Conservation (phyloP, 2,329 filamentous ascomycete genomes). For the Stenocarpella maydis region DNA sequence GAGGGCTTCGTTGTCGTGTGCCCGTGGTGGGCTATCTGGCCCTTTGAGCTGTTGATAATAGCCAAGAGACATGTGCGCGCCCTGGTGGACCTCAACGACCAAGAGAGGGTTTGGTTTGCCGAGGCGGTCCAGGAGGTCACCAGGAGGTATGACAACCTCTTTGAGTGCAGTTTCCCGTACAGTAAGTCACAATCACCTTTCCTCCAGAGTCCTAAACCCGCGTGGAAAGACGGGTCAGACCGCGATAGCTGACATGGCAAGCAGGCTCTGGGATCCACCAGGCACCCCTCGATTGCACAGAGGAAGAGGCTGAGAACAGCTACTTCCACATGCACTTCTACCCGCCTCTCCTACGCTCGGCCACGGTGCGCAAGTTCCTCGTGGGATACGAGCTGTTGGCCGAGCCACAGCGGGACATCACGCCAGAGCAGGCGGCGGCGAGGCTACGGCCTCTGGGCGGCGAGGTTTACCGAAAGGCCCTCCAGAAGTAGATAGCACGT, state of each 20-base stretch:
- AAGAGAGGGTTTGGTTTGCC: conserved; percentile 78
- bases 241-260: conserved; percentile 36
- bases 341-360: conserved; percentile 88
- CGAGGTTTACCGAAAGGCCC: conserved; percentile 80
- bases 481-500: conserved; percentile 42
- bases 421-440: conserved; percentile 90
- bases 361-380: conserved; percentile 93
- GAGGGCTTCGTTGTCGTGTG: conserved; percentile 84
- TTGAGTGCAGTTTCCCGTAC: conserved; percentile 96
- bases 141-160: conserved; percentile 93
- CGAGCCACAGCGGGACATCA: conserved; percentile 98
- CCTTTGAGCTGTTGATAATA: conserved; percentile 92
- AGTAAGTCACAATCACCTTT: conserved; percentile 60
- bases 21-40: conserved; percentile 98
- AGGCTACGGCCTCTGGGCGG: conserved; percentile 79
- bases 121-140: conserved; percentile 89
- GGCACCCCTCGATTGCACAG: conserved; percentile 82
- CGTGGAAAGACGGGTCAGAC: neutral
- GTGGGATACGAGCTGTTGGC: conserved; percentile 97
- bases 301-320: conserved; percentile 84
- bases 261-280: conserved; percentile 92
- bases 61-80: conserved; percentile 85
- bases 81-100: conserved; percentile 78
- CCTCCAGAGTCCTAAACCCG: neutral
- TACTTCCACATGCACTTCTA: conserved; percentile 99